Evolutionary conservation across 2,329 filamentous ascomycete species (phyloP).

Genomic region (Alternaria alternata): DNA sequence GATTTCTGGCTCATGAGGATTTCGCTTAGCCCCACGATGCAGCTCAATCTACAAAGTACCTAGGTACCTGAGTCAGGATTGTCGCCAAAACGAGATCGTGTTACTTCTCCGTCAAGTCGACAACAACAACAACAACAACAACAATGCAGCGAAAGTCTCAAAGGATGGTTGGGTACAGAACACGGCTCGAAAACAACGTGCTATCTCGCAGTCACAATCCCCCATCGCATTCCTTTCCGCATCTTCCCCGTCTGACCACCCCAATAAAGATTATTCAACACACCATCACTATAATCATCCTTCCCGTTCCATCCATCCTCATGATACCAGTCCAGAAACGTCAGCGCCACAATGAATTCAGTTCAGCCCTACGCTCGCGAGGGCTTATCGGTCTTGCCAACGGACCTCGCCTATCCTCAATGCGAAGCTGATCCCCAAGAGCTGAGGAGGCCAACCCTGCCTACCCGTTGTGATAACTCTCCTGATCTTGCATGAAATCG

Average conservation of each 20-base stretch:
- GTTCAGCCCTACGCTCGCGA: slow-evolving; percentile 13
- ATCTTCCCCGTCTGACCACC: neutral
- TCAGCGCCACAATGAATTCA: slow-evolving; percentile 8
- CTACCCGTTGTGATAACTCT: slow-evolving; percentile 2
- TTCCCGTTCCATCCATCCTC: slow-evolving; percentile 2
- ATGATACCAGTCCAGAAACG: neutral
- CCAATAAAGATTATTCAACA: neutral
- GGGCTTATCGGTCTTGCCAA: neutral
- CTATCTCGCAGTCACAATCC: neutral
- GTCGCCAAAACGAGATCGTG: neutral
- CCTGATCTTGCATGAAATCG: slow-evolving; percentile 5
- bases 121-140: neutral
- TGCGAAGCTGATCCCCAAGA: neutral
- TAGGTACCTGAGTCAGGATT: neutral
- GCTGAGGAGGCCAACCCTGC: neutral
- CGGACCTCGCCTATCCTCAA: slow-evolving; percentile 21
- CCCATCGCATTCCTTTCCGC: neutral
- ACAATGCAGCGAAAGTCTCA: no score
- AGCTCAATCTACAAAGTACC: neutral
- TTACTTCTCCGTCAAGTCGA: neutral
- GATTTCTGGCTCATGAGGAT: neutral
- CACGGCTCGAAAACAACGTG: neutral
- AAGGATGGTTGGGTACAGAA: neutral
- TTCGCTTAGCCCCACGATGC: neutral
- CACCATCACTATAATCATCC: neutral